phyloP scores from a whole-genome alignment of 306 rosid species.

The Gynostemma pentaphyllum region DNA sequence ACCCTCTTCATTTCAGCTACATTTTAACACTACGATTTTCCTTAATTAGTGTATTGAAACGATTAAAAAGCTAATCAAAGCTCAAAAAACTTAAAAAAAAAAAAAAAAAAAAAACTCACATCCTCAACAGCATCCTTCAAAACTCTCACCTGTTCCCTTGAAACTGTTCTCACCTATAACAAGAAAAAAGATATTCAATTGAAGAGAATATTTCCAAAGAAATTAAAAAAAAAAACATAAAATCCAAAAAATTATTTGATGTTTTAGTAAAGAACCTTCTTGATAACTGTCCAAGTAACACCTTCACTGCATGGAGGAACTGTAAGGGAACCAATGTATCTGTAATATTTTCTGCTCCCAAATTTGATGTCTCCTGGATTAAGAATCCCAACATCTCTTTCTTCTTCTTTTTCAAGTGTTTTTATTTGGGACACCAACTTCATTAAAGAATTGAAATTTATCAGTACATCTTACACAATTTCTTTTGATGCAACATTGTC shows the following conservation, averaged over 20 bases:
- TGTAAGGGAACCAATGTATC: constrained; percentile 74
- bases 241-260: not conserved
- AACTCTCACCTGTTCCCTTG: constrained; percentile 43
- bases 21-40: no score
- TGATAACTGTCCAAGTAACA: constrained; percentile 54
- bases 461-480: no score
- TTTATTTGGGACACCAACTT: constrained; percentile 36
- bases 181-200: not conserved
- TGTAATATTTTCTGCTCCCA: constrained; percentile 49
- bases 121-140: constrained; percentile 41
- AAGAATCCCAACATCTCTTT: constrained; percentile 36
- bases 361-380: constrained; percentile 41
- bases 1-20: no score
- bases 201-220: no score
- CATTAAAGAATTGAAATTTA: not conserved
- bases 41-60: no score
- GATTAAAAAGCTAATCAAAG: not conserved
- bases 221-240: not conserved
- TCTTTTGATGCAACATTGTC: no score
- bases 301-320: constrained; percentile 74
- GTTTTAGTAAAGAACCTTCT: constrained; percentile 27
- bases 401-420: constrained; percentile 27
- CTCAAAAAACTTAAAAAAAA: not conserved
- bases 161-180: constrained; percentile 48
- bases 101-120: constrained; percentile 25